Conservation (phyloP, 805 yeast species). For the Scheffersomyces ergatensis region DNA sequence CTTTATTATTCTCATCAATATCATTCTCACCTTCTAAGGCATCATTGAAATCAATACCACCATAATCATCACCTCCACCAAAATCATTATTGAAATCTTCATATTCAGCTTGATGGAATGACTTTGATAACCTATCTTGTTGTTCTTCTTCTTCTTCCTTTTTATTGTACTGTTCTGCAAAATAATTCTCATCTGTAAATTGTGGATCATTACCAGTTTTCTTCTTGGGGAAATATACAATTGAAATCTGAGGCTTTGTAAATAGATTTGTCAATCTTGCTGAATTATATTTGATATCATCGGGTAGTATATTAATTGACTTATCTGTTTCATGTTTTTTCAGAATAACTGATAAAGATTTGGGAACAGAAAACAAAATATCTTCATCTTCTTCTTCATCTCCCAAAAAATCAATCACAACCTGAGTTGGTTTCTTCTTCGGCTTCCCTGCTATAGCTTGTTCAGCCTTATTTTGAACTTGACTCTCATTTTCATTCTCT, state of each 20-base stretch:
- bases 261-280: constrained; percentile 64
- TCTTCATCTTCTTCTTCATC: constrained; percentile 30
- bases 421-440: constrained; percentile 20
- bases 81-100: constrained; percentile 37
- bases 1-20: constrained; percentile 2
- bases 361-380: constrained; percentile 31
- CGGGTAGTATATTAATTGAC: constrained; percentile 55
- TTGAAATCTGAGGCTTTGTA: constrained; percentile 51
- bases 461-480: neutral
- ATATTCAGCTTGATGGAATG: constrained; percentile 39
- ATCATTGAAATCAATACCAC: constrained; percentile 43
- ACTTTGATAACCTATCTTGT: constrained; percentile 32
- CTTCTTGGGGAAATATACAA: constrained; percentile 13
- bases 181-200: constrained; percentile 63
- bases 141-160: constrained; percentile 40
- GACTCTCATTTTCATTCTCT: constrained; percentile 5
- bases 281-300: constrained; percentile 71
- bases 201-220: constrained; percentile 21
- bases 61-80: constrained; percentile 32
- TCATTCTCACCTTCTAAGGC: constrained; percentile 21
- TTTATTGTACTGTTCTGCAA: constrained; percentile 59
- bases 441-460: neutral
- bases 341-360: constrained; percentile 11
- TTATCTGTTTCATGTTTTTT: constrained; percentile 8
- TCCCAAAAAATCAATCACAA: constrained; percentile 28